Conservation (phyloP, 345 rosid genomes). For the Lumnitzera racemosa region DNA sequence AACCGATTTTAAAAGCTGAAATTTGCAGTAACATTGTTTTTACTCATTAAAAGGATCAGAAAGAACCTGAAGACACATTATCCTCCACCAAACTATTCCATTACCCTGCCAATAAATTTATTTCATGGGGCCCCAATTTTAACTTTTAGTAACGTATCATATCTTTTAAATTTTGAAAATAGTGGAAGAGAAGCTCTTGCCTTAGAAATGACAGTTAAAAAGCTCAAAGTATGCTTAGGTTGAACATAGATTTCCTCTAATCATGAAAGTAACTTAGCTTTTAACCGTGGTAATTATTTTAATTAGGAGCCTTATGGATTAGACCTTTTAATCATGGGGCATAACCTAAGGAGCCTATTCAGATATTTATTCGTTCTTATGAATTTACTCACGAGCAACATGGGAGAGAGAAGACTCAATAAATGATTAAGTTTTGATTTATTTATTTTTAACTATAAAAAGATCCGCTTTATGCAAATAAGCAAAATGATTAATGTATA, state of each 20-base stretch:
- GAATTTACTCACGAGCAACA: too few species aligned
- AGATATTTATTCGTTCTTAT: background rate
- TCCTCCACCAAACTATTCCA: too few species aligned
- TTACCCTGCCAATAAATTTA: too few species aligned
- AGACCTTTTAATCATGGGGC: conserved; percentile 15
- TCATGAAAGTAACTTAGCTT: conserved; percentile 8
- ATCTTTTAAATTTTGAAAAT: conserved; percentile 9
- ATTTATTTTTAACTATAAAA: too few species aligned
- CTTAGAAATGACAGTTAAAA: conserved; percentile 17
- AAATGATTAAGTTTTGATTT: too few species aligned
- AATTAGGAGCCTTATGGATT: conserved; percentile 20
- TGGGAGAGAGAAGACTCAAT: too few species aligned
- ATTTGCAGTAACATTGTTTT: too few species aligned
- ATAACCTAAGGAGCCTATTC: conserved; percentile 20
- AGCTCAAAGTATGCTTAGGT: background rate
- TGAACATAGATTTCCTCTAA: conserved; percentile 13
- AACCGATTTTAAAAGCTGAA: too few species aligned
- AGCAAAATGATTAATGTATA: too few species aligned
- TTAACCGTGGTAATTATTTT: conserved; percentile 18
- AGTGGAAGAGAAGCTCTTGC: background rate
- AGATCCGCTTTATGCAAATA: too few species aligned
- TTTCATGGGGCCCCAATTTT: background rate
- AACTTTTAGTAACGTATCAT: background rate
- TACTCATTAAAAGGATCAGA: too few species aligned
- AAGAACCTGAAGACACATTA: too few species aligned